Base-by-base conservation (phyloP, 768 basidiomycete genomes). In the Leccinum uliginosum region DNA sequence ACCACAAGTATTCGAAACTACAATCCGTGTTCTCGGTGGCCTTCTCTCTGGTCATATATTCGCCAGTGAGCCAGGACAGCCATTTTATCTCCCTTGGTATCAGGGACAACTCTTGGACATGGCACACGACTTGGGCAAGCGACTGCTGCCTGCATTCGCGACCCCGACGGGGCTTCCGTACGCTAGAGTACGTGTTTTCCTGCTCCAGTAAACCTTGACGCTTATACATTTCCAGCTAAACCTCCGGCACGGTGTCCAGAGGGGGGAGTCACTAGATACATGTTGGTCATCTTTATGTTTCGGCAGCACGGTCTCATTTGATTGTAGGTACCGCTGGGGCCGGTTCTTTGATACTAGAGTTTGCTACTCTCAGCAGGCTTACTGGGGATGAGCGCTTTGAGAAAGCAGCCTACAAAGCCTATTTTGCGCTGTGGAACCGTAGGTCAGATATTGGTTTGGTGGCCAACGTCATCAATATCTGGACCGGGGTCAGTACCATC, bases 1-100 rank as follows among this genome's bases (percentile, higher is more conserved):
- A 71, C 93, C 97, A n/a, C 96, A 99, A 78, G 89, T 98, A 4
- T 99, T 99, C 66, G 96, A 99, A 75, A 91, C 91, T 10, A 98
- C 92, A 1, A 98, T 98, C 54, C 85, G 95, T 26, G 92, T 94
- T 6, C 76, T 99, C 9, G 97, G 97, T 3, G 93, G 93, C 4
- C 80, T 99, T 35, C 70, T 94, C 14, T 92, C 91, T 7, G 93
- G 84, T 24, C 93, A 94, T 64, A 83, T 87, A 51, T 89, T 86
- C 67, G 90, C 91, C n/a, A 84, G 78, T 58, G 76, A 83, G 50
- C 73, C 78, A 2, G 81, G 74, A 2, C 84, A 86, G 35, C 82
- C 84, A 19, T 92, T 93, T 65, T 76, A 84, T 65, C 74, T 96
- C 40, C 84, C 88, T 4, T 93, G 91, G 90, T 97, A 98, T 68